Evolutionary conservation across 2,329 filamentous ascomycete species (phyloP).

Genomic region (Fusarium floridanum): DNA sequence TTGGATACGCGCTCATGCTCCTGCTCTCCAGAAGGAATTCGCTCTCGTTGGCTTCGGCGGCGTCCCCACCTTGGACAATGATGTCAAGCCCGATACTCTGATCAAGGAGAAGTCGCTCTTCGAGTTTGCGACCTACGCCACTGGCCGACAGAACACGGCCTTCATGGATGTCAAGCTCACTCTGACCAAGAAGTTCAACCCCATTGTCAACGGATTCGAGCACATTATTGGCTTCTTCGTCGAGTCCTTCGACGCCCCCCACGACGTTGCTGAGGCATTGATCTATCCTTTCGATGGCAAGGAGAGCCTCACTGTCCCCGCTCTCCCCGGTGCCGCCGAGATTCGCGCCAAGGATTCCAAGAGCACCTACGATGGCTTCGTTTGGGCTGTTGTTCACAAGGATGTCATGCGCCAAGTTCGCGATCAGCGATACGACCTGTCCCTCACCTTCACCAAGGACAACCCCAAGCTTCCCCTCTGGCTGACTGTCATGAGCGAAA

Average conservation of each 20-base stretch:
- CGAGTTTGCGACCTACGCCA: slow-evolving; percentile 89
- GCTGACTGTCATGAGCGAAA: slow-evolving; percentile 97
- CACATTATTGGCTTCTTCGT: slow-evolving; percentile 79
- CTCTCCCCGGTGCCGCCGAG: slow-evolving; percentile 70
- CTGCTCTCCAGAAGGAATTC: slow-evolving; percentile 83
- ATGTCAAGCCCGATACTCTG: slow-evolving; percentile 58
- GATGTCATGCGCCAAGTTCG: slow-evolving; percentile 89
- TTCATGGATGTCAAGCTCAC: slow-evolving; percentile 89
- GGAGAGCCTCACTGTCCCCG: slow-evolving; percentile 82
- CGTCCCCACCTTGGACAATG: slow-evolving; percentile 62
- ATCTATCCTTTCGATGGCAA: slow-evolving; percentile 93
- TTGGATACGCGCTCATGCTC: slow-evolving; percentile 83
- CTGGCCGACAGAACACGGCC: slow-evolving; percentile 91
- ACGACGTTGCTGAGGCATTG: slow-evolving; percentile 81
- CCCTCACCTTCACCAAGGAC: slow-evolving; percentile 93
- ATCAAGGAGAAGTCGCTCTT: slow-evolving; percentile 89
- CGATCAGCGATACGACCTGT: slow-evolving; percentile 94
- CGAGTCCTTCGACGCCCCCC: slow-evolving; percentile 77
- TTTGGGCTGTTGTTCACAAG: slow-evolving; percentile 97
- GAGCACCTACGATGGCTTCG: slow-evolving; percentile 87
- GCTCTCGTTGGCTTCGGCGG: slow-evolving; percentile 85
- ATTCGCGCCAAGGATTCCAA: slow-evolving; percentile 67
- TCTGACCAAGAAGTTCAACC: slow-evolving; percentile 90
- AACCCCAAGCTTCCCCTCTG: slow-evolving; percentile 88
- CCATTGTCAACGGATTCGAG: slow-evolving; percentile 73